Evolutionary conservation across 495 filamentous ascomycete species (phyloP), one percentile per base, ranked within the genome.

Genomic region (Hapsidospora chrysogenum): DNA sequence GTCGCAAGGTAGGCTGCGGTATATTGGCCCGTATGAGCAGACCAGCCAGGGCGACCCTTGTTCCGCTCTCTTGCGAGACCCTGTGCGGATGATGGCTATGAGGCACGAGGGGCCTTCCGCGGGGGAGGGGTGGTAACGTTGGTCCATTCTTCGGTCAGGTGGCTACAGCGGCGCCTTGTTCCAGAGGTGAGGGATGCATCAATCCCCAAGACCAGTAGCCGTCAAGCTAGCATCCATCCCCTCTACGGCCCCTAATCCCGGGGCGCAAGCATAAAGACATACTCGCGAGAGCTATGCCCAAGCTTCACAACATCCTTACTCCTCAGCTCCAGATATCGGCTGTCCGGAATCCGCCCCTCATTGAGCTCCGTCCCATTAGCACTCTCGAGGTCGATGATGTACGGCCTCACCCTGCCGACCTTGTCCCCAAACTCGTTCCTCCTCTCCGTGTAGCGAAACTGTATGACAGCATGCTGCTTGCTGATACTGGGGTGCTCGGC

Each of bases 391-490:
- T 97, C 89, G 47, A 96, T 80, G 2, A 96, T 47, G 57, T 96
- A 97, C 8, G 82, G 84, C 58, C 73, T 83, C 22, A 96, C 92
- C 39, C 65, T 74, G 13, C 78, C 80, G 41, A 77, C 64, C 50
- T 71, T 76, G 49, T 92, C 81, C 22, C 85, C 87, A 51, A 68
- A 89, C 49, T 93, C 85, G 48, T 89, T 83, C 39, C 67, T 68
- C 55, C 78, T 85, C 44, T 78, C 76, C 15, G 80, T 70, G 50
- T 80, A 78, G 29, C 92, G 72, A 46, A 96, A 97, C 52, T 97
- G 89, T 22, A 97, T 64, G 17, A 85, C 92, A 3, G 89, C 92
- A 56, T 97, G 89, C 56, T 97, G 89, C 49, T 85, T 86, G 38
- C 80, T 86, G 49, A 80, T 76, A 50, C 85, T 94, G 16, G 85